phyloP scores from a whole-genome alignment of 768 basidiomycete species.

The Cystofilobasidium ferigula region DNA sequence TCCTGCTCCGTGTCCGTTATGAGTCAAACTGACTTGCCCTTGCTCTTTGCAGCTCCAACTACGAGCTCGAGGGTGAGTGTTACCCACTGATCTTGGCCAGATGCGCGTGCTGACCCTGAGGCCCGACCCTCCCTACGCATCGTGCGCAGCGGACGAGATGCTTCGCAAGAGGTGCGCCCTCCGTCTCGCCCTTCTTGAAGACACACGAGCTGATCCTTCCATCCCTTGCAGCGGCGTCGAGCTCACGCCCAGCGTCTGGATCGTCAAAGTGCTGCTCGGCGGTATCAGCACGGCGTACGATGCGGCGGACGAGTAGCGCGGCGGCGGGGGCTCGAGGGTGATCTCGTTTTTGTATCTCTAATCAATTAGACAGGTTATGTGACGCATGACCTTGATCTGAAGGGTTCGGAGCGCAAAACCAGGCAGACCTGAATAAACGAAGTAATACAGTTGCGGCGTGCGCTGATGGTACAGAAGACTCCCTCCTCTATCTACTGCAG shows the following conservation, averaged over 20 bases:
- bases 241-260: background rate
- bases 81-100: background rate
- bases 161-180: background rate
- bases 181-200: too few relatives aligned
- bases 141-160: background rate
- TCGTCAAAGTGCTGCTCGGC: background rate
- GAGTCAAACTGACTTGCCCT: background rate
- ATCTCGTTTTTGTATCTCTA: too few relatives aligned
- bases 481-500: too few relatives aligned
- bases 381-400: too few relatives aligned
- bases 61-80: slow-evolving; percentile 1
- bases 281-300: background rate
- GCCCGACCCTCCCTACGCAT: background rate
- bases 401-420: too few relatives aligned
- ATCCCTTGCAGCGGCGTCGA: background rate
- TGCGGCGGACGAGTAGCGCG: background rate
- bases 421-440: too few relatives aligned
- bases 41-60: background rate
- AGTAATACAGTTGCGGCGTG: too few relatives aligned
- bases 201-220: too few relatives aligned
- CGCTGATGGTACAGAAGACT: too few relatives aligned
- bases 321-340: background rate
- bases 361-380: too few relatives aligned
- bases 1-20: background rate
- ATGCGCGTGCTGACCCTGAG: background rate